phyloP scores from a whole-genome alignment of 805 yeast species.

The Yamadazyma nakazawae region DNA sequence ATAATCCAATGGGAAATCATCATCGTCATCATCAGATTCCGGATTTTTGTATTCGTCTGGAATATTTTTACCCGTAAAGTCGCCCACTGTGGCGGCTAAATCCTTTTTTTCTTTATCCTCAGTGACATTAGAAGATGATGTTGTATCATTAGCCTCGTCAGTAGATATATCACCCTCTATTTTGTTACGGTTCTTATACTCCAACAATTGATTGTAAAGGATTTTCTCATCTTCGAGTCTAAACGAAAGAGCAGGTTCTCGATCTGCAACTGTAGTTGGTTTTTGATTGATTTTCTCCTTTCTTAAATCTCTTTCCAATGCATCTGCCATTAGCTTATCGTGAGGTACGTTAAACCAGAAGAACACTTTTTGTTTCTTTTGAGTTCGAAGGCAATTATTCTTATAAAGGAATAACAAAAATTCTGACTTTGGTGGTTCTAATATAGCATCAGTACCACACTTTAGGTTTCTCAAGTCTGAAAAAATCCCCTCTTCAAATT shows the following conservation, averaged over 20 bases:
- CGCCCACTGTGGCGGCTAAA: constrained; percentile 4
- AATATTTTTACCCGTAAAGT: constrained; percentile 18
- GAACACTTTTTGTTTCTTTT: constrained; percentile 94
- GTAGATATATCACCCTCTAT: constrained; percentile 8
- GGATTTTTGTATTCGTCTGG: constrained; percentile 36
- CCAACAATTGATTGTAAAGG: constrained; percentile 51
- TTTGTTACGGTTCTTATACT: constrained; percentile 8
- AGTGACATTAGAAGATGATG: constrained; percentile 7
- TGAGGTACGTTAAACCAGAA: constrained; percentile 97
- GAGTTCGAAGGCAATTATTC: constrained; percentile 86
- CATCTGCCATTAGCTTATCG: constrained; percentile 87
- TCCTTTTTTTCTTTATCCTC: constrained; percentile 11
- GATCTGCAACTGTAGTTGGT: constrained; percentile 67
- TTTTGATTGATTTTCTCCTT: constrained; percentile 60
- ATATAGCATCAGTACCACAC: constrained; percentile 79
- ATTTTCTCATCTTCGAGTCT: constrained; percentile 53
- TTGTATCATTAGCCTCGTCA: constrained; percentile 7
- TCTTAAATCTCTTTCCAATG: constrained; percentile 86
- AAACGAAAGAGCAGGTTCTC: constrained; percentile 81
- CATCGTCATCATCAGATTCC: constrained; percentile 51
- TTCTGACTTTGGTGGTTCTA: constrained; percentile 83
- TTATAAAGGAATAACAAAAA: constrained; percentile 81
- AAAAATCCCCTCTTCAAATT: constrained; percentile 95
- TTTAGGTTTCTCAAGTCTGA: constrained; percentile 85
- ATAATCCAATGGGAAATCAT: constrained; percentile 72